Percentiles rank a stretch among this genome's conserved stretches.
These are phyloP conservation scores for Acanthamoeba culbertsoni DNA, from an alignment of 208 protist genomes.

Conservation along the genomic window DNA sequence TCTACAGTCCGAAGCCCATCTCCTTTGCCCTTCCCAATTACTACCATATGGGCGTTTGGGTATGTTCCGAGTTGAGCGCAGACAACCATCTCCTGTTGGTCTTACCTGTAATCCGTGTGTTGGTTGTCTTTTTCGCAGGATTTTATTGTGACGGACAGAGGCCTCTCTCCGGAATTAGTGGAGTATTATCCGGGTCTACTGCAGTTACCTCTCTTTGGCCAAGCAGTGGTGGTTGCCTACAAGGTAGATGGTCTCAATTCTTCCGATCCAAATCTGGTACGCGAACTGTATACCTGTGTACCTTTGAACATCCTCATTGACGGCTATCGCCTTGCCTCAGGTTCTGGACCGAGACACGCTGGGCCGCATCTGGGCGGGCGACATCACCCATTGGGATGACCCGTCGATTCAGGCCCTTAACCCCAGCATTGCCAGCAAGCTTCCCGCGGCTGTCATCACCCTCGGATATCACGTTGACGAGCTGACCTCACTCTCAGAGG, in stretches of 20 bases:
- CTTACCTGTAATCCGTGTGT: no score
- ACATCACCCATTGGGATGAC: background rate
- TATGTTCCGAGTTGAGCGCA: no score
- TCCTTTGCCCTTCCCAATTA: no score
- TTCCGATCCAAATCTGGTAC: background rate
- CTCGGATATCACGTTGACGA: background rate
- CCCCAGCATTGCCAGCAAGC: slow-evolving; percentile 16
- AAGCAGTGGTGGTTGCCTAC: background rate
- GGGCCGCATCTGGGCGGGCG: background rate
- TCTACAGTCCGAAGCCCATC: no score
- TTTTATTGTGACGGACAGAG: background rate
- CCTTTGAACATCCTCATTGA: background rate
- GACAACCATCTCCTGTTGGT: no score
- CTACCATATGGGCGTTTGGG: no score
- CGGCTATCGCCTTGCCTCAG: background rate
- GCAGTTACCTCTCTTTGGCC: background rate
- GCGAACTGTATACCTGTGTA: no score
- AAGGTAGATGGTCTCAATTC: background rate
- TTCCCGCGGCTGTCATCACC: background rate
- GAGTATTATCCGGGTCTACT: background rate
- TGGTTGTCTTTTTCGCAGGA: no score
- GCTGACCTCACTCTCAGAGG: background rate
- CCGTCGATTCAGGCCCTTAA: background rate
- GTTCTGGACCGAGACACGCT: background rate
- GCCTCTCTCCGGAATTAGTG: background rate